Base-by-base conservation (phyloP, 768 basidiomycete genomes). In the Amanita polypyramis region DNA sequence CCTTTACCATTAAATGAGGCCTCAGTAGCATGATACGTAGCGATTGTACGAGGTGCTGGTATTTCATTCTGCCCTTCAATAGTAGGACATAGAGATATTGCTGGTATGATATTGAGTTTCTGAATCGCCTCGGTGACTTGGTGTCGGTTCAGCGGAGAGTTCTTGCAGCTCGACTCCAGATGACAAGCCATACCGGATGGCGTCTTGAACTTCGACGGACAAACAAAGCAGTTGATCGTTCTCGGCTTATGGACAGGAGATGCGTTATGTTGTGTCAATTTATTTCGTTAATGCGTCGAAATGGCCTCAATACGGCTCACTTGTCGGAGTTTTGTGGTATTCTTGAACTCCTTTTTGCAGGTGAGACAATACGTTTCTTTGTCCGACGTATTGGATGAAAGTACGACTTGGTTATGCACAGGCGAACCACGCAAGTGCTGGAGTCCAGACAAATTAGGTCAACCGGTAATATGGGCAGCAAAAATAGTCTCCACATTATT, bases 161-260 rank as follows among this genome's bases (percentile, higher is more conserved):
- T 11, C n/a, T 29, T 60, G 45, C 68, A 69, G 1, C 68, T 70
- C 1, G 64, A 64, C 49, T 72, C 72, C 45, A 72, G 57, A 51
- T 73, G 72, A 9, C 58, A 55, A 2, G 67, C 62, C 5, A 72
- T 60, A 2, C 61, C 63, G 15, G 70, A 69, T 4, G 63, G 57
- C 12, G 58, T 57, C 37, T 64, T 66, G 56, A 68, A 70, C 34
- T 45, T 56, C 32, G 55, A 52, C 15, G 40, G 23, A 55, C 67
- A 73, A 34, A 20, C 27, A n/a, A 47, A 17, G 27, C 46, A 47
- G 4, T 10, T 8, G 15, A 25, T 30, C 5, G 21, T 33, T n/a
- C 30, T 27, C 8, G 25, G 37, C 4, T 30, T 29, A 27, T 47
- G 46, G 7, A 47, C 46, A 2, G 15, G 23, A 10, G 47, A 48